Base-by-base conservation (phyloP, 805 yeast genomes). In the Candida sithepensis region DNA sequence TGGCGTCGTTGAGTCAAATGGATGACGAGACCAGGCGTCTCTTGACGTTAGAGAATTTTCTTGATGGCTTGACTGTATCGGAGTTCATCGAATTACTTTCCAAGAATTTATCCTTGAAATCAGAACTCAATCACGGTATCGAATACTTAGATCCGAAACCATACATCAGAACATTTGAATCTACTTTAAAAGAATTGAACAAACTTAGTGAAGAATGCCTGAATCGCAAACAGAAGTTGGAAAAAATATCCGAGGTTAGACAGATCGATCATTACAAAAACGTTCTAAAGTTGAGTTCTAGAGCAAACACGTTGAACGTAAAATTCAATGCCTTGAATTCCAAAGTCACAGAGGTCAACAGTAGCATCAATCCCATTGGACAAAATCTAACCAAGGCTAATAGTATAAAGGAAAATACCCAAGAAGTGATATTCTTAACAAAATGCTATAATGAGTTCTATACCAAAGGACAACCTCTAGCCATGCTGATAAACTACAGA, bases 121-220 rank as follows among this genome's bases (percentile, higher is more conserved):
- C 73, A 12, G 74, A 76, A 7, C 79, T 75, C 51, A 78, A 74
- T 24, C 74, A 77, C 48, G 71, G 76, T 38, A 61, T 77, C 28
- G 80, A 78, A 39, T 75, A 75, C 59, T 66, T 89, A 46, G 97
- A 94, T 60, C 97, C 98, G 1, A 89, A 88, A 59, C 98, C 98
- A 2, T 94, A 88, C 62, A 92, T 92, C 41, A 78, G 97, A 55
- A 88, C 96, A 0, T 91, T 94, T 64, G 97, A 92, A 62, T 81
- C 91, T 1, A 88, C 94, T 2, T 70, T 90, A 40, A 74, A 81
- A 41, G 92, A 88, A 58, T 70, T 92, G 53, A 78, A 81, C 57
- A 73, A 72, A 43, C 67, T 94, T 39, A 74, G 74, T 41, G 77
- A 74, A 1, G 84, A 84, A 39, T 79, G 90, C 2, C 61, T 67